Evolutionary conservation across 352 stramenopile species (phyloP).

Genomic region (Phytophthora cactorum): DNA sequence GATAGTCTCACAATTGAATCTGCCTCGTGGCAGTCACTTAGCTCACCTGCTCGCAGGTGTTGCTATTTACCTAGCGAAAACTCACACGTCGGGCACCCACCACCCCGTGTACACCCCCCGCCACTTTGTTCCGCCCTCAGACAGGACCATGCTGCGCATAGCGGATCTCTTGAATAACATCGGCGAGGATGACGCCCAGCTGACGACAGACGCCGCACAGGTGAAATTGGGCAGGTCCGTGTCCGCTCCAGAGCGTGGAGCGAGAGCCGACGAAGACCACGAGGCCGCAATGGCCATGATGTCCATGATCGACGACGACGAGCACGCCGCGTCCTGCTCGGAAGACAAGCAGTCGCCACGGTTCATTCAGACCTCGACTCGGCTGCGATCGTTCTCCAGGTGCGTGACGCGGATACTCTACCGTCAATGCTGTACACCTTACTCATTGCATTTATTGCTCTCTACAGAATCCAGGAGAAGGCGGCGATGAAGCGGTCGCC

Average conservation of each 20-base stretch:
- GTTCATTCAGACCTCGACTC: constrained; percentile 16
- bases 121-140: background rate
- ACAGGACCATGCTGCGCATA: constrained; percentile 37
- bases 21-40: constrained; percentile 43
- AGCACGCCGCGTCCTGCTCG: constrained; percentile 37
- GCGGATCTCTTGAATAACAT: constrained; percentile 45
- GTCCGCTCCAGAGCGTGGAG: constrained; percentile 29
- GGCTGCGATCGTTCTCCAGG: constrained; percentile 26
- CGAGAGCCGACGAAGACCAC: constrained; percentile 7
- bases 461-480: constrained; percentile 37
- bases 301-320: constrained; percentile 35
- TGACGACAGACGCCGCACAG: constrained; percentile 9
- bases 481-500: constrained; percentile 34
- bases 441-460: constrained; percentile 5
- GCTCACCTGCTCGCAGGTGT: constrained; percentile 34
- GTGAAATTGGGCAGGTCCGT: constrained; percentile 39
- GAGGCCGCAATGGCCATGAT: constrained; percentile 26
- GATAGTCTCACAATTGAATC: constrained; percentile 42
- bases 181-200: constrained; percentile 35
- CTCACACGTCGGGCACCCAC: constrained; percentile 34
- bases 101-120: constrained; percentile 34
- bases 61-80: constrained; percentile 43
- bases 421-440: background rate
- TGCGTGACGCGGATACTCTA: background rate
- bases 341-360: constrained; percentile 37